A percentile compares a stretch with the other conserved stretches of the same genome.
Conservation (phyloP, 345 rosid genomes). For the Psidium friedrichsthalianum region DNA sequence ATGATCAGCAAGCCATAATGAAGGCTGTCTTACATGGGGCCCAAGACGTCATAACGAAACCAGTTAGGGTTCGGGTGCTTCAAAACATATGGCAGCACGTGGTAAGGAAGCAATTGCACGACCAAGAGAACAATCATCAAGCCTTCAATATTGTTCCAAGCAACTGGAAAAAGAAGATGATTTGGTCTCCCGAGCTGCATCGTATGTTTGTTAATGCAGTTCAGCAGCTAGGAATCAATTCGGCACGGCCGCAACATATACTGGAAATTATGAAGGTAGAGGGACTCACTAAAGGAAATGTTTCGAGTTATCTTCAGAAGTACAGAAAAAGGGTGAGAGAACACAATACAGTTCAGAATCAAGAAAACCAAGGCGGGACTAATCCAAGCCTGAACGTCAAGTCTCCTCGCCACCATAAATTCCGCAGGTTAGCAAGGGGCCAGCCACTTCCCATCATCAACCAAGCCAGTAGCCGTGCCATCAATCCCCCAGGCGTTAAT, state of each 20-base stretch:
- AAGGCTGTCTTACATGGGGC: conserved; percentile 27
- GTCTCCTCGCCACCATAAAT: background rate
- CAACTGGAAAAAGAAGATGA: background rate
- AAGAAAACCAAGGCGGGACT: background rate
- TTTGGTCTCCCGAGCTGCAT: conserved; percentile 9
- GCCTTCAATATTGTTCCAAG: background rate
- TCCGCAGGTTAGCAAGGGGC: background rate
- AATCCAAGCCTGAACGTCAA: background rate
- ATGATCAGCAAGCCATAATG: conserved; percentile 10
- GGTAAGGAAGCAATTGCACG: background rate
- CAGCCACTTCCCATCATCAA: background rate
- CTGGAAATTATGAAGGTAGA: conserved; percentile 3
- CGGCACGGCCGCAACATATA: conserved; percentile 4
- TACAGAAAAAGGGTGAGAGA: conserved; percentile 1
- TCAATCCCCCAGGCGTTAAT: background rate
- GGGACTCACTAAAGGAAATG: background rate
- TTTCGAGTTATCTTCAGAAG: conserved; percentile 21
- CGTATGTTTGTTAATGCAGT: conserved; percentile 2
- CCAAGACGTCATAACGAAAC: conserved; percentile 27
- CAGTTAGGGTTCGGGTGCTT: conserved; percentile 15
- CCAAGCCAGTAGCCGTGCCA: background rate
- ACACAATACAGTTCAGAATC: background rate
- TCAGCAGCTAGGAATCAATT: background rate
- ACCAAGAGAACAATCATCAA: background rate
- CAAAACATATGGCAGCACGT: conserved; percentile 22